Percentiles rank a stretch among this genome's conserved stretches.
These are phyloP conservation scores for Aspergillus steynii DNA, from an alignment of 495 filamentous ascomycete genomes.

Conservation along the genomic window DNA sequence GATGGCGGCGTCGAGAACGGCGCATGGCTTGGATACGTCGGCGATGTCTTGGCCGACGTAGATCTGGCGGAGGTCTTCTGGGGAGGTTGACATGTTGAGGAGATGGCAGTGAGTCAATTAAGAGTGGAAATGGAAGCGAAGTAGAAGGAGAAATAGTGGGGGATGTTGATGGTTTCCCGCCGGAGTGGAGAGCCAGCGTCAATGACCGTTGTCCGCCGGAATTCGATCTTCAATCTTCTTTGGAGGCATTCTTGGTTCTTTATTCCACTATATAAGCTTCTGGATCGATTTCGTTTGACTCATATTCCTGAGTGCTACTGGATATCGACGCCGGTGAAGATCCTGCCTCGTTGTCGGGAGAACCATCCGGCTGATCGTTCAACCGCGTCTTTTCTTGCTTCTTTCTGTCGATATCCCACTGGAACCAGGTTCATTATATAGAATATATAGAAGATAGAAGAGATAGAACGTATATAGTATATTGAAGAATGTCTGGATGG, in stretches of 20 bases:
- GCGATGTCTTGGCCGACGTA: neutral
- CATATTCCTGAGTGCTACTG: neutral
- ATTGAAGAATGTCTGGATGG: too few relatives aligned
- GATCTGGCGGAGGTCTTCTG: neutral
- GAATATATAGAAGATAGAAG: too few relatives aligned
- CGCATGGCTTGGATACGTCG: neutral
- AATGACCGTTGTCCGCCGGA: too few relatives aligned
- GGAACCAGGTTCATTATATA: too few relatives aligned
- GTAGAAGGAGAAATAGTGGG: neutral
- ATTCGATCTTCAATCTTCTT: too few relatives aligned
- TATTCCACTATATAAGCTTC: too few relatives aligned
- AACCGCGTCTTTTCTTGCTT: neutral
- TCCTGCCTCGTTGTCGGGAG: neutral
- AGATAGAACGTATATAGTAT: too few relatives aligned
- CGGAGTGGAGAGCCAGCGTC: too few relatives aligned
- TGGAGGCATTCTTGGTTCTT: too few relatives aligned
- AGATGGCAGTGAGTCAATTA: neutral
- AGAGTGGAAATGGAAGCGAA: too few relatives aligned
- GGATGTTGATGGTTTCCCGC: too few relatives aligned
- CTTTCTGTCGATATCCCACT: neutral
- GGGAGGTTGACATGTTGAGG: neutral
- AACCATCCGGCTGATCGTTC: neutral
- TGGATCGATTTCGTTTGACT: too few relatives aligned
- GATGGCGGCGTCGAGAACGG: neutral
- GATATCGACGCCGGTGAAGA: neutral